Evolutionary conservation across 2,329 filamentous ascomycete species (phyloP).

Genomic region (Cladosporium sp.): DNA sequence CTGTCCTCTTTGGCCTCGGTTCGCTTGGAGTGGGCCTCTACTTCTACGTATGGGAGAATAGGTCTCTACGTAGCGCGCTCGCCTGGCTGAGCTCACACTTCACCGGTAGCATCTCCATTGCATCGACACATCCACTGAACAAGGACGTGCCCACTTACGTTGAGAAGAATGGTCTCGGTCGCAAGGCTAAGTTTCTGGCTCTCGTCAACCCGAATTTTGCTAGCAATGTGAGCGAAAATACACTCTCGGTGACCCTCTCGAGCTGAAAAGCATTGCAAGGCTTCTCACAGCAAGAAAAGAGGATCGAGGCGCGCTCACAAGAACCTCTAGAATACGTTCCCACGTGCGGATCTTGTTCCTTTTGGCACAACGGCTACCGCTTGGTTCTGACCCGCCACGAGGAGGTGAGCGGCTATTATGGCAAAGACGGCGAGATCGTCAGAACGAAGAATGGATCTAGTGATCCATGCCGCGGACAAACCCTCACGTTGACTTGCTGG

Average conservation of each 20-base stretch:
- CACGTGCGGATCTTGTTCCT: conserved; percentile 22
- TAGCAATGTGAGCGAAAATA: too few relatives aligned
- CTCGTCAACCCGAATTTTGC: conserved; percentile 3
- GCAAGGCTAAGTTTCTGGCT: conserved; percentile 1
- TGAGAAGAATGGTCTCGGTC: neutral
- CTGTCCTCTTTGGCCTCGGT: conserved; percentile 3
- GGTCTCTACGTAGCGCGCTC: neutral
- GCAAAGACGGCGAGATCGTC: conserved; percentile 9
- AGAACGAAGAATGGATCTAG: conserved; percentile 1
- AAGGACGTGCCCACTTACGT: conserved; percentile 4
- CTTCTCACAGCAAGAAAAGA: too few relatives aligned
- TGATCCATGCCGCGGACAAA: neutral
- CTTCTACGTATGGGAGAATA: conserved; percentile 5
- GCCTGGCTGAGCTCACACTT: neutral
- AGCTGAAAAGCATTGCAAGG: too few relatives aligned
- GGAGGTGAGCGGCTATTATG: conserved; percentile 6
- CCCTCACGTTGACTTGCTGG: conserved; percentile 18
- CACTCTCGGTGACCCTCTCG: too few relatives aligned
- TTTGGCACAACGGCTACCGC: conserved; percentile 6
- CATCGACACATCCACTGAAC: conserved; percentile 3
- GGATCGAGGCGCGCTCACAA: too few relatives aligned
- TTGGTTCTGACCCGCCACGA: conserved; percentile 7
- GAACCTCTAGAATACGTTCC: conserved; percentile 22
- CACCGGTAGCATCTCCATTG: conserved; percentile 5
- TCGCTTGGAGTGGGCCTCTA: conserved; percentile 4